phyloP scores from a whole-genome alignment of 108 stramenopile species.

The Thalassiosira profunda region DNA sequence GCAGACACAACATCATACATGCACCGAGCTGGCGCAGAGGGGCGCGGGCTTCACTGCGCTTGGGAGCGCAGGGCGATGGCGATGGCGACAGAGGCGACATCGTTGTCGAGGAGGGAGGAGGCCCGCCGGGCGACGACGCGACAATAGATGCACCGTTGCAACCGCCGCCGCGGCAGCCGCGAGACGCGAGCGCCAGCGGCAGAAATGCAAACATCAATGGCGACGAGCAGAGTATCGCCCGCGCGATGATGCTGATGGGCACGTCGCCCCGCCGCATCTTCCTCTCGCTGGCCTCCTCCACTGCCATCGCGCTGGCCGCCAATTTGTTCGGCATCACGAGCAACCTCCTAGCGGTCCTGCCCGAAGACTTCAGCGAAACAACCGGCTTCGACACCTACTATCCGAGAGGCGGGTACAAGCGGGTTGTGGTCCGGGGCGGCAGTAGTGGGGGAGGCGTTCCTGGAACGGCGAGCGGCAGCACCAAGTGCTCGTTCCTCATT shows the following conservation, averaged over 20 bases:
- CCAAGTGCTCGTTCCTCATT: constrained; percentile 70
- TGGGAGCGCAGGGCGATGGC: no score
- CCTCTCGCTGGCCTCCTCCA: constrained; percentile 45
- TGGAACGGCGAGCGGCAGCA: constrained; percentile 4
- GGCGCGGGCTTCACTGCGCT: no score
- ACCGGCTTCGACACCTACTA: constrained; percentile 69
- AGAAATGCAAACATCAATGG: no score
- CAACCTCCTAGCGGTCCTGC: constrained; percentile 48
- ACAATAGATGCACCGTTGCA: no score
- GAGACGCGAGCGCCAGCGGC: no score
- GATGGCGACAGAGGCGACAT: no score
- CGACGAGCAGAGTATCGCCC: not conserved
- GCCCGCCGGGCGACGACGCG: no score
- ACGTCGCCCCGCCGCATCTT: constrained; percentile 71
- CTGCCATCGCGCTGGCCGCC: constrained; percentile 67
- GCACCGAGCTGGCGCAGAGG: no score
- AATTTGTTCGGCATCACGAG: constrained; percentile 80
- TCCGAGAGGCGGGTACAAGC: constrained; percentile 73
- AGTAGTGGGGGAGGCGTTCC: no score
- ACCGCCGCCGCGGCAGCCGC: no score
- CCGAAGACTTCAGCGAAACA: constrained; percentile 64
- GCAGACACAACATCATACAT: no score
- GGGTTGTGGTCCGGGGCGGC: constrained; percentile 35
- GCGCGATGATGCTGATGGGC: constrained; percentile 71
- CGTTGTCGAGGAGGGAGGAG: no score